phyloP scores from a whole-genome alignment of 1,139 yeast species.

The Wickerhamomyces sp. region DNA sequence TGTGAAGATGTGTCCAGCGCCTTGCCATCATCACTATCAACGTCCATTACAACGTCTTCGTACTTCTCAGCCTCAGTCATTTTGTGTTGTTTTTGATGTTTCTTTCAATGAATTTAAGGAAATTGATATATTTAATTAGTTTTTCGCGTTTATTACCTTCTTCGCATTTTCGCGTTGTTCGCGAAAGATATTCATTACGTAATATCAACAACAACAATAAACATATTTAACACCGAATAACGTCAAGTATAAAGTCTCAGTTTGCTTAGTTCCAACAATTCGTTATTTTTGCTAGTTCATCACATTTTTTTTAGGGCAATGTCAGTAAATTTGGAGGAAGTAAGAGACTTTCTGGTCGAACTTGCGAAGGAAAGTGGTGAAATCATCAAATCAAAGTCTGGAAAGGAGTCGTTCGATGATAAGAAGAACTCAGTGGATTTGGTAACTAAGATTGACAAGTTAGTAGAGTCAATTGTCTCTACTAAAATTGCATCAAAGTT shows the following conservation, averaged over 20 bases:
- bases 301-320: not conserved
- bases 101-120: not conserved
- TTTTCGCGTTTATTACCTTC: no score
- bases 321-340: conserved; percentile 28
- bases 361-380: conserved; percentile 51
- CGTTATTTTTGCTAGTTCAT: no score
- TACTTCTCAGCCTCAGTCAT: not conserved
- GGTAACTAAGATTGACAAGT: conserved; percentile 54
- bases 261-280: no score
- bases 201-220: no score
- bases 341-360: conserved; percentile 39
- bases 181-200: no score
- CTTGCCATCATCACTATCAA: not conserved
- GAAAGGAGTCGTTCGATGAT: conserved; percentile 45
- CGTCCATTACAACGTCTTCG: not conserved
- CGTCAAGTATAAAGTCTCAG: no score
- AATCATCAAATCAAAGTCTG: conserved; percentile 40
- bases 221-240: no score
- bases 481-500: conserved; percentile 31
- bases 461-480: conserved; percentile 46
- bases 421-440: conserved; percentile 54
- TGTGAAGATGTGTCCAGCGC: not conserved
- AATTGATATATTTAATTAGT: no score
- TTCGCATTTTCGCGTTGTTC: no score
- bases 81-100: not conserved